These are phyloP conservation scores for Rutidosis leptorrhynchoides DNA, from an alignment of 129 eudicot genomes.

Conservation along the genomic window DNA sequence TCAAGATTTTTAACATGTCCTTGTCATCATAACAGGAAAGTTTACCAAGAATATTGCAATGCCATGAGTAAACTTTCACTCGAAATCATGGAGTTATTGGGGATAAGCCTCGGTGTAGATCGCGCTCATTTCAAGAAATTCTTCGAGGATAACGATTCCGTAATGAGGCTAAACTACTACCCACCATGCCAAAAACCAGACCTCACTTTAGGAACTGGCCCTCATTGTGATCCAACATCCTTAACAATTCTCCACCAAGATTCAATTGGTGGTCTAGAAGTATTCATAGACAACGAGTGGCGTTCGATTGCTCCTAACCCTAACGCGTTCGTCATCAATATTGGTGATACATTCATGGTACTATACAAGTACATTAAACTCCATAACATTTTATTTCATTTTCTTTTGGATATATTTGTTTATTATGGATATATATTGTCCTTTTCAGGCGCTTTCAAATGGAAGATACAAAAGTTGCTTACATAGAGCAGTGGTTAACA, in stretches of 20 bases:
- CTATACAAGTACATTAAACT: neutral
- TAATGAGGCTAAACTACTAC: slow-evolving; percentile 70
- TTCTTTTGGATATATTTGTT: slow-evolving; percentile 1
- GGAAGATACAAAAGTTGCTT: slow-evolving; percentile 66
- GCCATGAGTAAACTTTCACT: slow-evolving; percentile 65
- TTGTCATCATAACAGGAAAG: slow-evolving; percentile 36
- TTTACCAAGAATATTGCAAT: slow-evolving; percentile 55
- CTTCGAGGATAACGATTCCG: slow-evolving; percentile 49
- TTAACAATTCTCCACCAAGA: slow-evolving; percentile 72
- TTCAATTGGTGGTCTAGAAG: slow-evolving; percentile 64
- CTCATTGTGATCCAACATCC: slow-evolving; percentile 73
- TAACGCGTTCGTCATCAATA: slow-evolving; percentile 52
- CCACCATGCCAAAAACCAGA: slow-evolving; percentile 66
- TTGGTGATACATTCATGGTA: slow-evolving; percentile 79
- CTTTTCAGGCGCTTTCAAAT: slow-evolving; percentile 60
- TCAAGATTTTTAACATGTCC: too few relatives aligned
- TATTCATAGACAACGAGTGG: slow-evolving; percentile 62
- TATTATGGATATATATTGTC: slow-evolving; percentile 1
- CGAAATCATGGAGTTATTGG: slow-evolving; percentile 67
- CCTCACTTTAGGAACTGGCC: slow-evolving; percentile 68
- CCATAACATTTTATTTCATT: neutral
- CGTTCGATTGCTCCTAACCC: slow-evolving; percentile 47
- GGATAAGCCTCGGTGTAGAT: slow-evolving; percentile 55
- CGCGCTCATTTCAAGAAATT: slow-evolving; percentile 43
- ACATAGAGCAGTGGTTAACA: slow-evolving; percentile 74